Evolutionary conservation across 2,329 filamentous ascomycete species (phyloP), one percentile per base, ranked within the genome.

Genomic region (Albophoma yamanashiensis): DNA sequence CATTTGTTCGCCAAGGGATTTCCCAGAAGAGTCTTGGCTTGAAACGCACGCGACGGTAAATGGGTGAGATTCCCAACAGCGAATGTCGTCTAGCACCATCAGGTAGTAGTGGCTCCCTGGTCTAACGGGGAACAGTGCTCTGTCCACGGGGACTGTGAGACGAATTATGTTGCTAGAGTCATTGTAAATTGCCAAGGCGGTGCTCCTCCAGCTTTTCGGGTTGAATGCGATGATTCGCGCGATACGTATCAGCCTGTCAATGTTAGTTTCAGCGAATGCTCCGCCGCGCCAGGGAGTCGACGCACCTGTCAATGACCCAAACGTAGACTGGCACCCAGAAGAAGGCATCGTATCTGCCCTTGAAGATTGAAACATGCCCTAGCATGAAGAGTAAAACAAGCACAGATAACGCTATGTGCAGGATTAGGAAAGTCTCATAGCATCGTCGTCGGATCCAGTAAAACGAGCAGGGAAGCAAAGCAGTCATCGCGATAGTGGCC

Each of bases 291-390:
- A 11, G 34, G 11, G 12, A 38, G 14, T 38, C 36, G 36, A 38
- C 59, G 9, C 77, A 56, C 2, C 82, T 75, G 58, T 85, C 82
- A 1, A 76, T 64, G 0, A 73, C 57, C 82, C 82, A 85, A 36
- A 84, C 73, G 14, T 69, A 68, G 3, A 76, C 69, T 3, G 78
- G 79, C 0, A 78, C 70, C 76, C 79, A 84, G 58, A 82, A 76
- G 25, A 81, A 76, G 11, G 68, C 65, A 58, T 82, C 78, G 60
- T 77, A 84, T 55, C 75, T 69, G 25, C 76, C 76, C 7, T 72
- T 67, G 61, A 82, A 83, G 27, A 83, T 80, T n/a, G 82, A 72
- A 60, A 82, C 71, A 64, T 86, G 73, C 59, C 77, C 78, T 43
- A 80, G 79, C 75, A 84, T 79, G 0, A 77, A 76, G 39, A 78